Evolutionary conservation across 805 yeast genomes (phyloP), one percentile per base, ranked within the genome.

Genomic region (Hermanozyma aechmeae): DNA sequence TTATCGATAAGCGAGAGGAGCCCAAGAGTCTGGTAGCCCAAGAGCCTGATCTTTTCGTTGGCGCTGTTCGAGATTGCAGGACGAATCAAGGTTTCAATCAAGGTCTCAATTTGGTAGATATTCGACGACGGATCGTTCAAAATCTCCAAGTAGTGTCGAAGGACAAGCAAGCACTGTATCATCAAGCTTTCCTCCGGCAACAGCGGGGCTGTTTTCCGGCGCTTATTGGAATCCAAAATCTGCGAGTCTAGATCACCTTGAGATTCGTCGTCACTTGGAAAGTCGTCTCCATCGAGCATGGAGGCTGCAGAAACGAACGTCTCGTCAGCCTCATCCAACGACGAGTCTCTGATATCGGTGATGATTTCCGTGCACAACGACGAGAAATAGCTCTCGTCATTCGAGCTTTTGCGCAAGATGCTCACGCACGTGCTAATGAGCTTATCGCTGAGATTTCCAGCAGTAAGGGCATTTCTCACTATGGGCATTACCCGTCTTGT

Each of bases 361-460:
- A 86, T 76, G 12, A 85, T 73, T 61, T 89, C 96, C n/a, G 80
- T 72, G 13, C 81, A 68, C 74, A 85, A 79, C 21, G 82, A 74
- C 15, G 83, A 72, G 48, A 87, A 87, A 58, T 89, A 95, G 31
- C 77, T 71, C 44, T 85, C 95, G 48, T 71, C 81, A 13, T 79
- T 73, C 1, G 95, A 79, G 8, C 83, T 55, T 38, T 73, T 78
- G 22, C 75, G 66, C 39, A 87, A 65, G 2, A 86, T 82, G 28
- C 71, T 64, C 37, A 83, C 65, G 3, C 82, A 66, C 9, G 71
- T 61, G 22, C 68, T 67, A 15, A 75, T 65, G 17, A 76, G 57
- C 5, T 56, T 47, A 33, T 73, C 84, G 2, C 73, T 53, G 15
- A 81, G 58, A 11, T 68, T 61, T 29, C 73, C 79, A 24, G 70